Evolutionary conservation across 169 alveolate species (phyloP).

Genomic region (Plasmodium cynomolgi): DNA sequence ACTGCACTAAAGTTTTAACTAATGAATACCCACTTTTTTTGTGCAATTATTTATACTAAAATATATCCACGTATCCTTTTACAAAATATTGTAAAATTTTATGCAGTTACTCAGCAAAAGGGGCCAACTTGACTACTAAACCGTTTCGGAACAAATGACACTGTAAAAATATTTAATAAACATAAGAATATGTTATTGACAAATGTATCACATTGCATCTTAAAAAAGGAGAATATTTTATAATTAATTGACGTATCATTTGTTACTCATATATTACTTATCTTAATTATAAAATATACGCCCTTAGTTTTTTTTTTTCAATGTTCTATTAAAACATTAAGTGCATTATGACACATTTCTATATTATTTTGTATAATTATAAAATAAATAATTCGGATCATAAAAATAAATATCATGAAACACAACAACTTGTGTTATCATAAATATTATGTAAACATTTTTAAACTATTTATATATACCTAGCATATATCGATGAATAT

Average conservation of each 20-base stretch:
- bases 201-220: no score
- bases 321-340: neutral
- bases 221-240: neutral
- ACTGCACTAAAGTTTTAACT: neutral
- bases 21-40: neutral
- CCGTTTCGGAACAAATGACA: neutral
- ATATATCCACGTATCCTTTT: neutral
- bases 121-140: neutral
- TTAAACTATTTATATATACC: neutral
- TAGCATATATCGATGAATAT: neutral
- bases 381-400: neutral
- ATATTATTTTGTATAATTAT: neutral
- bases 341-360: neutral
- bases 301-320: neutral
- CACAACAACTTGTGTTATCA: neutral
- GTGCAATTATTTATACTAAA: neutral
- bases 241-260: neutral
- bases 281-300: neutral
- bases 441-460: neutral
- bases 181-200: neutral
- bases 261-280: neutral
- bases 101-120: neutral
- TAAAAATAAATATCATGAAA: neutral
- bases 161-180: neutral
- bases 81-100: neutral